Conservation (phyloP, 2,329 filamentous ascomycete genomes). For the Alternaria ventricosa region DNA sequence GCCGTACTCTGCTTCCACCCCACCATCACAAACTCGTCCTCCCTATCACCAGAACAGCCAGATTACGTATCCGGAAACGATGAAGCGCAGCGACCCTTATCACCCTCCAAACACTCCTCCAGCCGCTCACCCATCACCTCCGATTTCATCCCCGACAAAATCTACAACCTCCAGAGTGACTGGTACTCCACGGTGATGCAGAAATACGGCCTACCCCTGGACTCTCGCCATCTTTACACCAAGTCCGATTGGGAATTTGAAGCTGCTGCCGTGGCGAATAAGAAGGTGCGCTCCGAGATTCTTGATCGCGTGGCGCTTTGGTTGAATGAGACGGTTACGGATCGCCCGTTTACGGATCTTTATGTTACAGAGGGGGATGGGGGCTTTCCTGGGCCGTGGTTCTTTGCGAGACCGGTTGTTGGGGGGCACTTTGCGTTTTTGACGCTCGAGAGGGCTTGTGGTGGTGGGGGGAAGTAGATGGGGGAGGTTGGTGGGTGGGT, state of each 20-base stretch:
- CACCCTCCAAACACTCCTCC: conserved; percentile 11
- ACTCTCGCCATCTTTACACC: conserved; percentile 81
- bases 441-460: conserved; percentile 80
- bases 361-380: conserved; percentile 81
- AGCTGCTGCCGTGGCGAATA: conserved; percentile 77
- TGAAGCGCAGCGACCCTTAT: conserved; percentile 29
- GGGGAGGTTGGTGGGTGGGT: not conserved
- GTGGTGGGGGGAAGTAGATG: conserved; percentile 53
- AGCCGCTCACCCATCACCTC: conserved; percentile 40
- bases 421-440: conserved; percentile 87
- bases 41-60: not conserved
- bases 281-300: conserved; percentile 72
- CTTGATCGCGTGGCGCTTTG: conserved; percentile 76
- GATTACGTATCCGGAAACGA: conserved; percentile 13
- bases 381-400: conserved; percentile 74
- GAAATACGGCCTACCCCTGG: conserved; percentile 81
- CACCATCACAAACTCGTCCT: conserved; percentile 50
- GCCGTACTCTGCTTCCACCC: conserved; percentile 81
- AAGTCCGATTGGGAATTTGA: conserved; percentile 95
- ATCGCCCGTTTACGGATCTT: conserved; percentile 80
- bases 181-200: conserved; percentile 84
- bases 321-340: conserved; percentile 81
- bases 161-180: conserved; percentile 80
- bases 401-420: conserved; percentile 83
- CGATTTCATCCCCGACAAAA: conserved; percentile 73